phyloP scores from a whole-genome alignment of 331 rosid species.

The Acacia concinna region DNA sequence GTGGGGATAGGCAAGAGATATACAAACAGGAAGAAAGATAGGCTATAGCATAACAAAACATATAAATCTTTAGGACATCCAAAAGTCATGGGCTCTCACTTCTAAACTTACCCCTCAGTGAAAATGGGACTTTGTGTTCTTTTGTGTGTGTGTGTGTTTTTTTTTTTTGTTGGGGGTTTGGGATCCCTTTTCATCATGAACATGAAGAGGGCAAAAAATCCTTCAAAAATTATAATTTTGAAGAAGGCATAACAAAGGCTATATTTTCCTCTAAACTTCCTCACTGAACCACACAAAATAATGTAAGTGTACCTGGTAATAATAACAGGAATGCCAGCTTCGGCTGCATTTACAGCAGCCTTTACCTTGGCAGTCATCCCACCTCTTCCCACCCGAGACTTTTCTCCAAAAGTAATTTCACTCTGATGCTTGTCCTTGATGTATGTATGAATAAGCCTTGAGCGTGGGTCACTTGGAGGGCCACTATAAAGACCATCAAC shows the following conservation, averaged over 20 bases:
- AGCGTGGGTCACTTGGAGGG: conserved; percentile 93
- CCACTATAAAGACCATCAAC: conserved; percentile 96
- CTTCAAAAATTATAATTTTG: conserved; percentile 15
- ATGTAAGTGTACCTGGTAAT: conserved; percentile 68
- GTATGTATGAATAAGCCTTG: conserved; percentile 93
- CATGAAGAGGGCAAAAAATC: background rate
- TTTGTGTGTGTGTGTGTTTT: no score
- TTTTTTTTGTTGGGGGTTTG: no score
- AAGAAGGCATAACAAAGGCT: conserved; percentile 14
- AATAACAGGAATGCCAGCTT: conserved; percentile 94
- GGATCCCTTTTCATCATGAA: background rate
- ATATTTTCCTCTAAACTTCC: conserved; percentile 8
- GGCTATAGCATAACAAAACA: conserved; percentile 1
- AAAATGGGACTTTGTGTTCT: conserved; percentile 7
- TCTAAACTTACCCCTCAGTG: background rate
- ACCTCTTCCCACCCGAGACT: conserved; percentile 98
- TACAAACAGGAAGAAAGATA: background rate
- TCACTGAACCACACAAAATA: conserved; percentile 7
- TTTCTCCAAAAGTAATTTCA: conserved; percentile 97
- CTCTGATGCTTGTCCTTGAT: conserved; percentile 82
- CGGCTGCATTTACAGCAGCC: conserved; percentile 89
- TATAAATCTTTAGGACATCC: background rate
- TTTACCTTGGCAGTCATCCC: conserved; percentile 99
- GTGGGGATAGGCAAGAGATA: background rate
- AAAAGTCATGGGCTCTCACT: background rate